phyloP scores from a whole-genome alignment of 1,284 basidiomycete genomes.

The Ganoderma boninense region DNA sequence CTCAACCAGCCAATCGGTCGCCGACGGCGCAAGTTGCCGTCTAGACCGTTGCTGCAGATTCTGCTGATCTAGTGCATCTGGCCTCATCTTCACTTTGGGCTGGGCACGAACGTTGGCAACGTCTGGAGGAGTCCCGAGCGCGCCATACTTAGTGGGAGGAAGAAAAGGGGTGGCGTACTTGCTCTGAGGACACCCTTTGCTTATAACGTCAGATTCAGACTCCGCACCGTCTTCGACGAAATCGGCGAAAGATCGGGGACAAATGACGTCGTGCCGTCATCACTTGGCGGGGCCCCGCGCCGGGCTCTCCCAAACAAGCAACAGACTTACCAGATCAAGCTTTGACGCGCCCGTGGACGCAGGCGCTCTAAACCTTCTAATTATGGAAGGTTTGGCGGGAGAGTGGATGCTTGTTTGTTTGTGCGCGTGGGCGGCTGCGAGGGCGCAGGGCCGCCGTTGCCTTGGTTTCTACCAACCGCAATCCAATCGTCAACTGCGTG shows the following conservation, averaged over 20 bases:
- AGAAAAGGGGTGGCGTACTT: neutral
- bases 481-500: neutral
- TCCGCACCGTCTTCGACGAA: neutral
- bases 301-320: neutral
- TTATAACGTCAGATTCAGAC: neutral
- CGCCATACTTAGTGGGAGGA: neutral
- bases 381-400: neutral
- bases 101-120: neutral
- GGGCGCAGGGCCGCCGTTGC: no score
- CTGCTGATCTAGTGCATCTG: neutral
- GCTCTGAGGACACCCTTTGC: neutral
- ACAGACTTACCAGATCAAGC: neutral
- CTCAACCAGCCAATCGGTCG: neutral
- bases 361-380: neutral
- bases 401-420: no score
- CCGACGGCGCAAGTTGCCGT: neutral
- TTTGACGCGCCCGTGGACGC: neutral
- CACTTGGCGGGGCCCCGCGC: neutral
- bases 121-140: neutral
- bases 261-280: neutral
- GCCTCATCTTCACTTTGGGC: neutral
- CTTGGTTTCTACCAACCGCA: no score
- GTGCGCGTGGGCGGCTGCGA: no score
- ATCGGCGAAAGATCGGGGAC: neutral
- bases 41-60: neutral